A percentile compares a stretch with the other conserved stretches of the same genome.
phyloP scores from a whole-genome alignment of 352 stramenopile species.

The Globisporangium paddicum region DNA sequence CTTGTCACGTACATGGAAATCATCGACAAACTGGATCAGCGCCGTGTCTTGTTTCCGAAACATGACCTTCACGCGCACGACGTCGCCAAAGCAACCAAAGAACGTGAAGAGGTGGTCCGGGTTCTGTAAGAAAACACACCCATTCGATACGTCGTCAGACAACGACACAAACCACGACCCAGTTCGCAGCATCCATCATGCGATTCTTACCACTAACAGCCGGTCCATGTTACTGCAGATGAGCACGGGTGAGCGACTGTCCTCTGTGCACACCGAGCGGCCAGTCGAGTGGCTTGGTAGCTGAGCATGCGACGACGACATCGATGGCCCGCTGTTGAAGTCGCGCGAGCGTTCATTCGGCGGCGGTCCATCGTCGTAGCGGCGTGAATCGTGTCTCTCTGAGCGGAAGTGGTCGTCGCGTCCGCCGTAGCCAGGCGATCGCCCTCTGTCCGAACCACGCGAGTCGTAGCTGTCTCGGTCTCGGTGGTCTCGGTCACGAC shows the following conservation, averaged over 20 bases:
- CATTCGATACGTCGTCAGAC: too few relatives aligned
- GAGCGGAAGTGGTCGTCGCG: slow-evolving; percentile 17
- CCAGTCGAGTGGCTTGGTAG: slow-evolving; percentile 63
- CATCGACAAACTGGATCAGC: slow-evolving; percentile 75
- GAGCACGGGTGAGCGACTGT: slow-evolving; percentile 52
- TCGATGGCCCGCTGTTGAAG: not conserved
- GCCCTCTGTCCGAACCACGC: not conserved
- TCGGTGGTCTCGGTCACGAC: slow-evolving; percentile 1
- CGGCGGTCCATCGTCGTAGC: slow-evolving; percentile 2
- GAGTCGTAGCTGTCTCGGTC: slow-evolving; percentile 4
- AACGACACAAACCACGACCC: too few relatives aligned
- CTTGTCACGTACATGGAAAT: slow-evolving; percentile 51
- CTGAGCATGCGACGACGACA: slow-evolving; percentile 9
- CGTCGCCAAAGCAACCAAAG: slow-evolving; percentile 82
- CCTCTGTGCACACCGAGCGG: slow-evolving; percentile 49
- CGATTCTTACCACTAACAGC: slow-evolving; percentile 54
- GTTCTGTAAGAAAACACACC: slow-evolving; percentile 26
- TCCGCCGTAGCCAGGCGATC: not conserved
- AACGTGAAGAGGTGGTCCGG: slow-evolving; percentile 72
- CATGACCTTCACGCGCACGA: slow-evolving; percentile 85
- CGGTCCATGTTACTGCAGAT: slow-evolving; percentile 85
- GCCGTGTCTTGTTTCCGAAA: slow-evolving; percentile 81
- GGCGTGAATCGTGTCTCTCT: slow-evolving; percentile 3
- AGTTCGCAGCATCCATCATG: too few relatives aligned
- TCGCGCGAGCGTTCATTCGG: slow-evolving; percentile 16